Conservation (phyloP, 148 eudicot genomes). For the Salicornia ramosissima region DNA sequence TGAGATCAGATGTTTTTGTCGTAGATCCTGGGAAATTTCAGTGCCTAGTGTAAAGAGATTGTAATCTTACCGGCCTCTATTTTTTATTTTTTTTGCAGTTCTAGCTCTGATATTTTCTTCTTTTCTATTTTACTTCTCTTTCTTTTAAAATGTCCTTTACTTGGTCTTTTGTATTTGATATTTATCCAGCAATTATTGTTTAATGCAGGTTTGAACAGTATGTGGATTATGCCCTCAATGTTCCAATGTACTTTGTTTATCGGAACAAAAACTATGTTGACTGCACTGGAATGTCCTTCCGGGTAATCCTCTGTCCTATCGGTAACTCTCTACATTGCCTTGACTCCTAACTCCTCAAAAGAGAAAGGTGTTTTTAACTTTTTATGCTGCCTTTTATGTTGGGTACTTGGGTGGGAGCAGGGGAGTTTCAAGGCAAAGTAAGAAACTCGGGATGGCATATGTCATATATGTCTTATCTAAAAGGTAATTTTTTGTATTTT, state of each 20-base stretch:
- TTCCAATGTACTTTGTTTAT: slow-evolving; percentile 93
- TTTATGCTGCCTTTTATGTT: not conserved
- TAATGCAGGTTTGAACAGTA: slow-evolving; percentile 80
- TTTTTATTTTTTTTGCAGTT: not conserved
- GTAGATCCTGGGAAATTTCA: not conserved
- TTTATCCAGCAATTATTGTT: slow-evolving; percentile 6
- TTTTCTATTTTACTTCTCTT: slow-evolving; percentile 1
- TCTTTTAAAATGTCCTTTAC: not conserved
- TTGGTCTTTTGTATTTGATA: not conserved
- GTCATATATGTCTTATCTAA: not conserved
- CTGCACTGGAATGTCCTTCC: slow-evolving; percentile 86
- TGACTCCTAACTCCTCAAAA: not conserved
- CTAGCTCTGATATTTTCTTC: not conserved
- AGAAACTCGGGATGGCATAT: no score
- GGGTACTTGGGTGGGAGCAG: not conserved
- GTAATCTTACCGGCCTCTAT: no score
- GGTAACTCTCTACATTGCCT: slow-evolving; percentile 2
- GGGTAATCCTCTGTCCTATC: slow-evolving; percentile 45
- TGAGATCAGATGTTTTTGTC: not conserved
- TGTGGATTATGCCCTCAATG: slow-evolving; percentile 95
- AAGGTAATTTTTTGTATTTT: not conserved
- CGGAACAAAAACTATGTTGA: slow-evolving; percentile 78
- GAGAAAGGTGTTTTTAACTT: not conserved
- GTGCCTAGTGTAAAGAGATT: not conserved
- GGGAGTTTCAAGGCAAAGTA: not conserved